Evolutionary conservation across 768 basidiomycete genomes (phyloP).

Genomic region (Suillus subalutaceus): DNA sequence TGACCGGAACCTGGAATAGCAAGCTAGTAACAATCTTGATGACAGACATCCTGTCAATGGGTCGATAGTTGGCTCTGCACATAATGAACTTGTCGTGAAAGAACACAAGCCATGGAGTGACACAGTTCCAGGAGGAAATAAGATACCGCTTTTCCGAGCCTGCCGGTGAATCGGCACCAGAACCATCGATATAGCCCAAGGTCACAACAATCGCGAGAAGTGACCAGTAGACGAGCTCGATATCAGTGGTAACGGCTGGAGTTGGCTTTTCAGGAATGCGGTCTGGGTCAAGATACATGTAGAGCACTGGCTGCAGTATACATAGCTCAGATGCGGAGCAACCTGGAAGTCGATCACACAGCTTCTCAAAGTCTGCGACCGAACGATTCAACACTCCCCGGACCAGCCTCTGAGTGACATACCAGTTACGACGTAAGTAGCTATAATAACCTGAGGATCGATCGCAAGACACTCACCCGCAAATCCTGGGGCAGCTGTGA

Average conservation of each 20-base stretch:
- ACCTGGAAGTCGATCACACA: not conserved
- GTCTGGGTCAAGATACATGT: conserved; percentile 1
- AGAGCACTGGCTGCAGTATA: not conserved
- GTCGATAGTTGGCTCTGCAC: conserved; percentile 4
- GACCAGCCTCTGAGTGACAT: not conserved
- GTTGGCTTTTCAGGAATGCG: not conserved
- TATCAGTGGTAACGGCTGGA: not conserved
- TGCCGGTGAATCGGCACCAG: no score
- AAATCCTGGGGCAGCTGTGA: not conserved
- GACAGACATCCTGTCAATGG: not conserved
- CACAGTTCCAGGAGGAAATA: not conserved
- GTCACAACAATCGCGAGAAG: not conserved
- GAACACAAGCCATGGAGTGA: not conserved
- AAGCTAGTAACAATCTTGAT: not conserved
- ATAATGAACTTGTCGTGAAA: conserved; percentile 1
- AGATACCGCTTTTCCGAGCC: not conserved
- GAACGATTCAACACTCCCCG: not conserved
- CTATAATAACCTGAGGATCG: not conserved
- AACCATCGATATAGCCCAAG: no score
- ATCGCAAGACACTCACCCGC: not conserved
- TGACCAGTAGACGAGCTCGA: not conserved
- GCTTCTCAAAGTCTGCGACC: not conserved
- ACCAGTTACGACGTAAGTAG: not conserved
- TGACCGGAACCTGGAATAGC: not conserved
- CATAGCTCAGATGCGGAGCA: not conserved